Evolutionary conservation across 2,329 filamentous ascomycete genomes (phyloP), one percentile per base, ranked within the genome.

Genomic region (Apiospora kogelbergensis): DNA sequence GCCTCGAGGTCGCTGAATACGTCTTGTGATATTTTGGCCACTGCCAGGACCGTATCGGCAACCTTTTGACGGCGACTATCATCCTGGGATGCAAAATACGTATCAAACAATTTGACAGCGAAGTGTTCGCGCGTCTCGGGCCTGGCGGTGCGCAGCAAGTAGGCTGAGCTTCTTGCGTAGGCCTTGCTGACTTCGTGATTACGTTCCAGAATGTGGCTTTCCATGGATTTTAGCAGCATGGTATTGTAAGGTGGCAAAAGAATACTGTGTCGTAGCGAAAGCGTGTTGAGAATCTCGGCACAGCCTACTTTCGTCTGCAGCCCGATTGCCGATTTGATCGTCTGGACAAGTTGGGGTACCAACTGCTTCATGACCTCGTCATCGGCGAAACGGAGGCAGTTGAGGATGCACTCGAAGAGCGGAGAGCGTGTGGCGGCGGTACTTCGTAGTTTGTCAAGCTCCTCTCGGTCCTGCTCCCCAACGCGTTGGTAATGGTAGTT

Each of bases 251-350:
- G 90, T 45, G 87, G 88, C 79, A 98, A 93, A 40, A 95, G 84
- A 45, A 90, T 86, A 44, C 88, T 89, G 72, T 95, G 92, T 15
- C 94, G 89, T 66, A 95, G 95, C 66, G 93, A 93, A 9, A 99
- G 85, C 0, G 93, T 95, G 9, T 93, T 92, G 41, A 99, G 85
- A 2, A 98, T 90, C 68, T 94, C 89, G 72, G 92, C 93, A 76
- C 94, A 97, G 45, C 94, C 96, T 64, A 98, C 92, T 82, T 98
- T 98, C 0, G 94, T 97, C 1, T 95, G 95, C 81, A 98, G 90
- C 1, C 95, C 95, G 45, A 99, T 90, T 1, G 95, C 93, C 33
- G 88, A 90, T 78, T 95, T 96, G 80, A 98, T 93, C 0, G 92
- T 91, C 40, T 87, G 86, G 78, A 96, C 91, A 0, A 99, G 85